Conservation (phyloP, 2,329 filamentous ascomycete species). For the Monilinia polystroma region DNA sequence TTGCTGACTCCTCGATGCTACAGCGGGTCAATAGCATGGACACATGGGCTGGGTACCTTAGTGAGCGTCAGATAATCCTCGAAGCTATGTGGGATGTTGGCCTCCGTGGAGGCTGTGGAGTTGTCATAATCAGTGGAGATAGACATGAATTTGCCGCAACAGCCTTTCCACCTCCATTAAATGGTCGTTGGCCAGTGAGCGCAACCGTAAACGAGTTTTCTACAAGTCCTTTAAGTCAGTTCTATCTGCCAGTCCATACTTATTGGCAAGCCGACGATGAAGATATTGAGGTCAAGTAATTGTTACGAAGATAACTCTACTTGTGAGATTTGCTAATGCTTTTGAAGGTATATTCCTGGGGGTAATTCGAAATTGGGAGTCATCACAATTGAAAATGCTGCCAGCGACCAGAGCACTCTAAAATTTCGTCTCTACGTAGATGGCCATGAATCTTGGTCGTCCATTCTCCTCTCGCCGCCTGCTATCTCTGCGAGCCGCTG, state of each 20-base stretch:
- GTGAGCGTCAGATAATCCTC: conserved; percentile 74
- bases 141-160: conserved; percentile 97
- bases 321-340: conserved; percentile 30
- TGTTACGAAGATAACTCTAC: conserved; percentile 30
- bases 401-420: conserved; percentile 67
- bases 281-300: conserved; percentile 81
- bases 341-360: conserved; percentile 67
- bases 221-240: conserved; percentile 88
- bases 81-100: conserved; percentile 91
- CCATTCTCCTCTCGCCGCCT: conserved; percentile 51
- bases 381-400: conserved; percentile 71
- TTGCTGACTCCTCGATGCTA: background rate
- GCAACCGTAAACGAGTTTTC: conserved; percentile 86
- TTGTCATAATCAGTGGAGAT: conserved; percentile 85
- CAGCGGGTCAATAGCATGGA: conserved; percentile 74
- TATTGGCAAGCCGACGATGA: conserved; percentile 79
- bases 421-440: conserved; percentile 82
- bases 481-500: conserved; percentile 31
- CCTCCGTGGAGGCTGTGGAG: conserved; percentile 65
- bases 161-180: conserved; percentile 63
- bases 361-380: conserved; percentile 89
- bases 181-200: conserved; percentile 60
- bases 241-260: conserved; percentile 81
- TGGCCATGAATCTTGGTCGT: conserved; percentile 75
- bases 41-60: conserved; percentile 90